These are phyloP conservation scores for Gloeophyllum trabeum DNA, from an alignment of 768 basidiomycete genomes.

Conservation along the genomic window DNA sequence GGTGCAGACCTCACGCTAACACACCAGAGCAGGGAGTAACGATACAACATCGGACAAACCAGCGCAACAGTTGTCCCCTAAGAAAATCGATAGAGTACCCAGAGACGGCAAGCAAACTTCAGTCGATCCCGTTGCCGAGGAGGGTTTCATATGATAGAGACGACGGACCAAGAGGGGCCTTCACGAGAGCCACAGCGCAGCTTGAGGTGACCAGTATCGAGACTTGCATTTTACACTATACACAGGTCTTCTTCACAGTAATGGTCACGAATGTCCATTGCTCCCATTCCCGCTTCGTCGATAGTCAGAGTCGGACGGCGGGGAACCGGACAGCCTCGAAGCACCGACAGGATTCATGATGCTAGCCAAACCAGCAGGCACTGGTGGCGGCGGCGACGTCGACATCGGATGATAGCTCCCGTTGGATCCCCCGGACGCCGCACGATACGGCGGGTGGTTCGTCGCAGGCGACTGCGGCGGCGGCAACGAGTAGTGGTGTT, in stretches of 20 bases:
- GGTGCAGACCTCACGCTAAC: too few relatives aligned
- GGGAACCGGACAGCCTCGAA: neutral
- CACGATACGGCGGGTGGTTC: constrained; percentile 14
- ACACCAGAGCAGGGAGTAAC: too few relatives aligned
- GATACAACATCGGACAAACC: too few relatives aligned
- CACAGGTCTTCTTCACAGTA: neutral
- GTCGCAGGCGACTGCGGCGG: constrained; percentile 8
- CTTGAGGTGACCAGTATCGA: neutral
- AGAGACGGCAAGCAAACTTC: too few relatives aligned
- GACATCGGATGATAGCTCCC: constrained; percentile 10
- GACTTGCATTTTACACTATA: neutral
- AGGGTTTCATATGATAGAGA: too few relatives aligned
- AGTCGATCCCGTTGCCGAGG: too few relatives aligned
- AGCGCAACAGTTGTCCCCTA: too few relatives aligned
- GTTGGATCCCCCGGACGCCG: constrained; percentile 3
- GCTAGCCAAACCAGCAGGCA: constrained; percentile 49
- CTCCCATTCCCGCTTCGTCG: neutral
- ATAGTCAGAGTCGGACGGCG: neutral
- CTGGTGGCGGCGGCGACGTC: constrained; percentile 17
- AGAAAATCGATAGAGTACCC: too few relatives aligned
- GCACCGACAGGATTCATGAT: constrained; percentile 36
- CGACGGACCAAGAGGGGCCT: neutral
- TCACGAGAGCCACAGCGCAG: too few relatives aligned
- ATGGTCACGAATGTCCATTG: neutral
- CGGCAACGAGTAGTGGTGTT: constrained; percentile 1